Percentiles rank a stretch among this genome's conserved stretches.
These are phyloP conservation scores for Acer campestre DNA, from an alignment of 345 rosid genomes.

Conservation along the genomic window DNA sequence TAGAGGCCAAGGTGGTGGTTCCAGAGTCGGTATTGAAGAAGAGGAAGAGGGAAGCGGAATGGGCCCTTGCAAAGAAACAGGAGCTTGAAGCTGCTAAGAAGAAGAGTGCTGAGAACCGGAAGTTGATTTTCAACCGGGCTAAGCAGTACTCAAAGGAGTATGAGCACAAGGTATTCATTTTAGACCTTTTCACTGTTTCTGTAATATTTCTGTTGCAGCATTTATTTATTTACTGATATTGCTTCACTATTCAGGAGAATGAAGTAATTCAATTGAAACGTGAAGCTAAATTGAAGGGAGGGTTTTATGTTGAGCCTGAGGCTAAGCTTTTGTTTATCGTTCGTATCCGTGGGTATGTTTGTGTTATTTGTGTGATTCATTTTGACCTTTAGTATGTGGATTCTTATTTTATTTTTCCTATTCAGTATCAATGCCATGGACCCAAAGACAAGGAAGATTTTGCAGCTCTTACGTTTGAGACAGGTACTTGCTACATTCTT, in stretches of 20 bases:
- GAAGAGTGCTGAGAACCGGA: constrained; percentile 49
- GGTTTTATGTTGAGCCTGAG: constrained; percentile 75
- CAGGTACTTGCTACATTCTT: constrained; percentile 46
- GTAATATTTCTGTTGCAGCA: neutral
- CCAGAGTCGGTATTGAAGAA: constrained; percentile 78
- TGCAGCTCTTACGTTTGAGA: constrained; percentile 83
- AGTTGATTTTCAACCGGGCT: constrained; percentile 52
- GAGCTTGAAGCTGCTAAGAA: constrained; percentile 43
- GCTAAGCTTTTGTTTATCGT: constrained; percentile 69
- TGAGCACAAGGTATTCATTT: constrained; percentile 40
- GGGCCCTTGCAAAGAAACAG: constrained; percentile 56
- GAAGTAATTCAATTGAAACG: constrained; percentile 60
- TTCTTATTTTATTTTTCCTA: neutral
- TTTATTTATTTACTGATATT: neutral
- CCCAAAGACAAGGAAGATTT: constrained; percentile 63
- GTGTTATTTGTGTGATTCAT: neutral
- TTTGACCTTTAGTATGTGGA: neutral
- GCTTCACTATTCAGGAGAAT: constrained; percentile 39
- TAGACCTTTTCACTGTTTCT: neutral
- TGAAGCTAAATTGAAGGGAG: constrained; percentile 76
- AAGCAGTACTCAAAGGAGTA: constrained; percentile 57
- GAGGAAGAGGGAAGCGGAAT: constrained; percentile 64
- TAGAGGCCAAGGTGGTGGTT: constrained; percentile 44
- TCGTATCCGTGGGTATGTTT: constrained; percentile 65
- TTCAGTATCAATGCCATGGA: constrained; percentile 85